These are phyloP conservation scores for Ocimum tenuiflorum DNA, from an alignment of 257 asterid genomes.

Conservation along the genomic window DNA sequence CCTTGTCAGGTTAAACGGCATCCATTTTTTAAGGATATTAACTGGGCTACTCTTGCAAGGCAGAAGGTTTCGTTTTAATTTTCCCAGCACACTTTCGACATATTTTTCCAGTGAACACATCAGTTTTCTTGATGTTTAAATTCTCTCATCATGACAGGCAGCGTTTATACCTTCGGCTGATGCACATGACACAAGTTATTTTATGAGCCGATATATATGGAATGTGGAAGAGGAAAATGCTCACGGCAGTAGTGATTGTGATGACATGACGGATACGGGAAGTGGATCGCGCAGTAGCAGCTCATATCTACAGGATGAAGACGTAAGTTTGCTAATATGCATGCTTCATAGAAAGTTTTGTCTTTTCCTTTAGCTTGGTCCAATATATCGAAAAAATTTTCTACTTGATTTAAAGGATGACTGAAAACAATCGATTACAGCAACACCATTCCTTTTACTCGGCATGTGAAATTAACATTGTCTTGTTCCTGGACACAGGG, in stretches of 20 bases:
- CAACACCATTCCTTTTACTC: not conserved
- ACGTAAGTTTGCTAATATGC: constrained; percentile 36
- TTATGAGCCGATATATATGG: constrained; percentile 96
- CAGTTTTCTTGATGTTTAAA: constrained; percentile 1
- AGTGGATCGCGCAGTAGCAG: constrained; percentile 74
- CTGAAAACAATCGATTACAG: not conserved
- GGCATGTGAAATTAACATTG: constrained; percentile 7
- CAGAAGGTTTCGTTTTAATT: constrained; percentile 73
- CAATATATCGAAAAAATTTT: not conserved
- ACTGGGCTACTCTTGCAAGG: constrained; percentile 84
- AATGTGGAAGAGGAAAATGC: constrained; percentile 74
- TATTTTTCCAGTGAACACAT: not conserved
- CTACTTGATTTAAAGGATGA: not conserved
- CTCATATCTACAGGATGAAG: constrained; percentile 68
- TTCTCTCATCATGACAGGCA: constrained; percentile 48
- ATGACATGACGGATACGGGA: constrained; percentile 62
- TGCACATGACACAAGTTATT: constrained; percentile 85
- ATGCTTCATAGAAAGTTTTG: not conserved
- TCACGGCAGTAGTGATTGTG: constrained; percentile 71
- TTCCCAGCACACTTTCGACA: no score
- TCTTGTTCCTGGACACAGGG: constrained; percentile 44
- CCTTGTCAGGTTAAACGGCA: constrained; percentile 69
- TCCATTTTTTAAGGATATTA: constrained; percentile 64
- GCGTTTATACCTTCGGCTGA: constrained; percentile 82
- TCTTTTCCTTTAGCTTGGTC: constrained; percentile 1